Conservation (phyloP, 352 stramenopile genomes). For the Globisporangium yorkense region DNA sequence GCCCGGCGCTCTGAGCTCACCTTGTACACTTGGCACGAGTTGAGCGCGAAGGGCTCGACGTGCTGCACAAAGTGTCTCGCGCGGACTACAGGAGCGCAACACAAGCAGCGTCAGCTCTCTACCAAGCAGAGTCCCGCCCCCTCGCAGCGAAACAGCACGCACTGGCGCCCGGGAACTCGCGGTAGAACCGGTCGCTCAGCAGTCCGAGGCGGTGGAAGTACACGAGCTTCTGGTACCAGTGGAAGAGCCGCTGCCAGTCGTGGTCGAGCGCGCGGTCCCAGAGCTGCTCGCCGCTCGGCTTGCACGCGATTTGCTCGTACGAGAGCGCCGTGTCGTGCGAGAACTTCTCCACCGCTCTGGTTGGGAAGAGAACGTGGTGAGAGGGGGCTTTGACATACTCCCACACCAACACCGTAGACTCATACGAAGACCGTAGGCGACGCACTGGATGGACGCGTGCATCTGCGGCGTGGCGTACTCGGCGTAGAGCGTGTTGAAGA, state of each 20-base stretch:
- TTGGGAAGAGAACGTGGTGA: background rate
- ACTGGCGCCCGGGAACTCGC: conserved; percentile 55
- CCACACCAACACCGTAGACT: background rate
- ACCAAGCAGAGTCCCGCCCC: background rate
- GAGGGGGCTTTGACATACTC: background rate
- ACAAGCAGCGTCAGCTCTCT: background rate
- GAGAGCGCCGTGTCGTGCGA: conserved; percentile 26
- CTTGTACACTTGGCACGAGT: conserved; percentile 41
- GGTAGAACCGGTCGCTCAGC: conserved; percentile 58
- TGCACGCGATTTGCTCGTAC: conserved; percentile 41
- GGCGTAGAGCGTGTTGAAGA: conserved; percentile 75
- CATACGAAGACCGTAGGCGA: background rate
- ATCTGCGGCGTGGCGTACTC: conserved; percentile 61
- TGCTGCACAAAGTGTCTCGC: conserved; percentile 54
- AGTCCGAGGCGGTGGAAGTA: conserved; percentile 71
- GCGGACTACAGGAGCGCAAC: conserved; percentile 22
- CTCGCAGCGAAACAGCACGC: conserved; percentile 4
- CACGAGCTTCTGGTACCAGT: conserved; percentile 69
- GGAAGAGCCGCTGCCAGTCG: conserved; percentile 56
- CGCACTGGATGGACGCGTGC: conserved; percentile 46
- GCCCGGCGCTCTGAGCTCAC: conserved; percentile 17
- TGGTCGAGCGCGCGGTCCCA: conserved; percentile 53
- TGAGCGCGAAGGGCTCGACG: conserved; percentile 57
- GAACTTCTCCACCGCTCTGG: conserved; percentile 57
- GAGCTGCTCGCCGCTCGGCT: conserved; percentile 24